Evolutionary conservation across 352 stramenopile genomes (phyloP).

Genomic region (Saprolegnia diclina): DNA sequence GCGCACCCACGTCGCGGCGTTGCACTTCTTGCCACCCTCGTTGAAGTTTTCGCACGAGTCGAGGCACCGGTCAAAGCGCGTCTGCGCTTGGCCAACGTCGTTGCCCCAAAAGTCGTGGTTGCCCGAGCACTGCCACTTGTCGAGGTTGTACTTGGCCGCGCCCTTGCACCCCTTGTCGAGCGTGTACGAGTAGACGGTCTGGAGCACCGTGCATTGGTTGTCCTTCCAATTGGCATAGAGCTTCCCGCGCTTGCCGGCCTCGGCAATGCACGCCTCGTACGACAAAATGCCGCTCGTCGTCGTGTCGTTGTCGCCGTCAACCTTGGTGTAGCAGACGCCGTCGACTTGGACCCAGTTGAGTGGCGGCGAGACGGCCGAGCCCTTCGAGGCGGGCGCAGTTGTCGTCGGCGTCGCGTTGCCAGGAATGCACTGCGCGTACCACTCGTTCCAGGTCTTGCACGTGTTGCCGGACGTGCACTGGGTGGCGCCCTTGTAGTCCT

Average conservation of each 20-base stretch:
- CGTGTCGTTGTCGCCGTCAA: background rate
- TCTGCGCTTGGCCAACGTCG: background rate
- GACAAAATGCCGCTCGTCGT: background rate
- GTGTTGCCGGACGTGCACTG: background rate
- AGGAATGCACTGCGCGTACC: conserved; percentile 23
- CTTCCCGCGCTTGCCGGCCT: background rate
- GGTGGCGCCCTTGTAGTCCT: conserved; percentile 19
- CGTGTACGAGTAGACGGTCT: background rate
- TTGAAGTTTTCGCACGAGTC: background rate
- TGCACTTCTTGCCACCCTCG: background rate
- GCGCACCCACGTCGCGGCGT: background rate
- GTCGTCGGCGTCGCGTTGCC: background rate
- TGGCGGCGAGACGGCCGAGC: background rate
- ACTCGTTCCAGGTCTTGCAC: conserved; percentile 14
- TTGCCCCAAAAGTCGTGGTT: background rate
- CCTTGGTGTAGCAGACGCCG: background rate
- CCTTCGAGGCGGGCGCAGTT: too few relatives aligned
- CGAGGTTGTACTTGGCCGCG: background rate
- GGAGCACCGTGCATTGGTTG: background rate
- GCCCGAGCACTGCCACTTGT: background rate
- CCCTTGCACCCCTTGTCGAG: background rate
- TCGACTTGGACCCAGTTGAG: background rate
- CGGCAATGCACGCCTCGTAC: background rate
- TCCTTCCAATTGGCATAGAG: background rate
- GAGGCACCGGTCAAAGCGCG: background rate